phyloP scores from a whole-genome alignment of 148 eudicot species.

The Bassia scoparia region DNA sequence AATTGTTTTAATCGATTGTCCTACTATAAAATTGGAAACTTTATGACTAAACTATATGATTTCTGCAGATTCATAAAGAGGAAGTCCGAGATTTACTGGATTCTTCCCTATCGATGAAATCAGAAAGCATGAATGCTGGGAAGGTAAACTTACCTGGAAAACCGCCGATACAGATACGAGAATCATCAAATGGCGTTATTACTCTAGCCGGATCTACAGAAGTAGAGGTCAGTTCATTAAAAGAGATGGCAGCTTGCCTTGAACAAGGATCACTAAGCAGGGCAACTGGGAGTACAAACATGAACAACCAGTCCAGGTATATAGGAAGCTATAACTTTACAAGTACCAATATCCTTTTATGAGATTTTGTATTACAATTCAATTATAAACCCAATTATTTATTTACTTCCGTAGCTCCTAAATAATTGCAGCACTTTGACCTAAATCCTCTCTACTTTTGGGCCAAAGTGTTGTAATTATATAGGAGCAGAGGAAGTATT shows the following conservation, averaged over 20 bases:
- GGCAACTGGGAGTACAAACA: constrained; percentile 98
- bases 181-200: constrained; percentile 90
- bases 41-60: constrained; percentile 20
- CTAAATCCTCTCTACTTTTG: no score
- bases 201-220: constrained; percentile 97
- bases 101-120: constrained; percentile 46
- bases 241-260: constrained; percentile 92
- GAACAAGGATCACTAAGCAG: constrained; percentile 95
- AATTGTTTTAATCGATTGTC: not conserved
- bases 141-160: constrained; percentile 72
- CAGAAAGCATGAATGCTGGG: constrained; percentile 59
- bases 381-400: not conserved
- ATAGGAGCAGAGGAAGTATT: no score
- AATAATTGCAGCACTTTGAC: no score
- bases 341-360: not conserved
- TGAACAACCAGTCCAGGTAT: constrained; percentile 96
- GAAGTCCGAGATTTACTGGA: constrained; percentile 94
- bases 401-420: no score
- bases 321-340: not conserved
- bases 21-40: not conserved
- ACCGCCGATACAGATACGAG: constrained; percentile 94
- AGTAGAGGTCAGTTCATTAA: constrained; percentile 69
- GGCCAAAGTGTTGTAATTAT: no score
- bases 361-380: not conserved
- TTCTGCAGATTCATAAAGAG: constrained; percentile 88